These are phyloP conservation scores for Naganishia sp. DNA, from an alignment of 1,284 basidiomycete genomes.

Conservation along the genomic window DNA sequence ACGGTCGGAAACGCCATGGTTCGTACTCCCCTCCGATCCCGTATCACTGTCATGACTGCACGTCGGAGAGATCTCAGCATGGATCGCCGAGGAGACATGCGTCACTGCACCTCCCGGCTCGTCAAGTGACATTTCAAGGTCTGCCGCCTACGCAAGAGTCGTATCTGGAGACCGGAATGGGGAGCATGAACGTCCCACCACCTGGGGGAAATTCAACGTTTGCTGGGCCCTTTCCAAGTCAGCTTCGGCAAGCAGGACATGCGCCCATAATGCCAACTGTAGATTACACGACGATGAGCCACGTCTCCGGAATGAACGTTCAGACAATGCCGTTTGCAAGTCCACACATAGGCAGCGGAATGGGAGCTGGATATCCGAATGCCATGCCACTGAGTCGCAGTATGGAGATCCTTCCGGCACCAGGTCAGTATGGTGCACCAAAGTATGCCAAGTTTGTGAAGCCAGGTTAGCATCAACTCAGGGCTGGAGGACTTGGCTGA, in stretches of 20 bases:
- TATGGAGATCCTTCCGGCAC: slow-evolving; percentile 27
- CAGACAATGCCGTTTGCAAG: slow-evolving; percentile 32
- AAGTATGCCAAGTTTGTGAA: slow-evolving; percentile 29
- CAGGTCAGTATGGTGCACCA: slow-evolving; percentile 30
- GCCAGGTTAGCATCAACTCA: slow-evolving; percentile 21
- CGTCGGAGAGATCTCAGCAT: neutral
- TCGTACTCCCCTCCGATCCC: neutral
- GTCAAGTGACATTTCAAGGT: slow-evolving; percentile 21
- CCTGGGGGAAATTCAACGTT: slow-evolving; percentile 12
- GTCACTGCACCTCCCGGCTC: neutral
- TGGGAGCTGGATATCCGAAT: slow-evolving; percentile 30
- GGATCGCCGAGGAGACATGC: neutral
- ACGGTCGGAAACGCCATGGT: neutral
- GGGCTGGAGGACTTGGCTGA: neutral
- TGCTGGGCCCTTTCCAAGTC: slow-evolving; percentile 13
- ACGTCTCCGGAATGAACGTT: slow-evolving; percentile 27
- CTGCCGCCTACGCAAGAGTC: neutral
- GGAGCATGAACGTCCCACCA: slow-evolving; percentile 1
- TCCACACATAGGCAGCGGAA: slow-evolving; percentile 25
- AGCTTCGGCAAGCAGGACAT: slow-evolving; percentile 5
- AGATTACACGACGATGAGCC: slow-evolving; percentile 32
- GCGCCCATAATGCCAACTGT: slow-evolving; percentile 20
- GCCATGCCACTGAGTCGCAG: slow-evolving; percentile 33
- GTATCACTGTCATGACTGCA: neutral
- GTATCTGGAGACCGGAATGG: neutral